Conservation (phyloP, 768 basidiomycete species). For the Russula sp. region DNA sequence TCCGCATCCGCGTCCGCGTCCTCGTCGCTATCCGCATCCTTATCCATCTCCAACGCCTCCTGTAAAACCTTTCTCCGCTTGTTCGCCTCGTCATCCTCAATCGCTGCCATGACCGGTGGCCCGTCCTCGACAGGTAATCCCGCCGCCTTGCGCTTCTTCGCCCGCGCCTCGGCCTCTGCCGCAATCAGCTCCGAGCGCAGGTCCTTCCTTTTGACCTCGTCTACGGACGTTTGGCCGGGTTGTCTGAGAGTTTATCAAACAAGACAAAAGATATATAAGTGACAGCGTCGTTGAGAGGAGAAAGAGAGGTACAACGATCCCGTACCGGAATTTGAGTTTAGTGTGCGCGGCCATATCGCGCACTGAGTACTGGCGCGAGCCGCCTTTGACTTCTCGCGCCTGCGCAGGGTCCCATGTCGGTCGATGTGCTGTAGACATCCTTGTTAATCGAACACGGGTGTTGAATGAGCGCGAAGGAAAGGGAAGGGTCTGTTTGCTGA, state of each 20-base stretch:
- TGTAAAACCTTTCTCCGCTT: conserved; percentile 86
- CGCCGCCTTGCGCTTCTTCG: conserved; percentile 90
- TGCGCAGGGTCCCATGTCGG: conserved; percentile 98
- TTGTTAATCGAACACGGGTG: neutral
- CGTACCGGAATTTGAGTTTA: conserved; percentile 93
- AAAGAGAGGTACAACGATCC: neutral
- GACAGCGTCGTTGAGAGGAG: neutral
- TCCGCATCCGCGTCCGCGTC: conserved; percentile 37
- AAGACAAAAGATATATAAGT: too few species aligned
- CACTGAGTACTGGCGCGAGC: conserved; percentile 87
- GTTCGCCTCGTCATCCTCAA: conserved; percentile 53
- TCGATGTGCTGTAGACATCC: conserved; percentile 78
- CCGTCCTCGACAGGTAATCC: conserved; percentile 41
- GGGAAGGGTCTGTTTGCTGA: neutral
- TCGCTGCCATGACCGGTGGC: conserved; percentile 33
- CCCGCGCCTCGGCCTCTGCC: conserved; percentile 81
- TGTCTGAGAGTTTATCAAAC: conserved; percentile 44
- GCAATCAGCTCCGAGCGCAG: conserved; percentile 72
- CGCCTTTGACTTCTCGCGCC: conserved; percentile 85
- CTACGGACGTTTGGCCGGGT: conserved; percentile 78
- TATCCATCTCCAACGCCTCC: conserved; percentile 81
- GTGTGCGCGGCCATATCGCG: conserved; percentile 94
- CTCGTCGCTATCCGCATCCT: conserved; percentile 79
- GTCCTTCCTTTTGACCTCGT: conserved; percentile 73
- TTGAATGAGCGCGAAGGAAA: neutral